Evolutionary conservation across 148 eudicot genomes (phyloP).

Genomic region (Bassia scoparia): DNA sequence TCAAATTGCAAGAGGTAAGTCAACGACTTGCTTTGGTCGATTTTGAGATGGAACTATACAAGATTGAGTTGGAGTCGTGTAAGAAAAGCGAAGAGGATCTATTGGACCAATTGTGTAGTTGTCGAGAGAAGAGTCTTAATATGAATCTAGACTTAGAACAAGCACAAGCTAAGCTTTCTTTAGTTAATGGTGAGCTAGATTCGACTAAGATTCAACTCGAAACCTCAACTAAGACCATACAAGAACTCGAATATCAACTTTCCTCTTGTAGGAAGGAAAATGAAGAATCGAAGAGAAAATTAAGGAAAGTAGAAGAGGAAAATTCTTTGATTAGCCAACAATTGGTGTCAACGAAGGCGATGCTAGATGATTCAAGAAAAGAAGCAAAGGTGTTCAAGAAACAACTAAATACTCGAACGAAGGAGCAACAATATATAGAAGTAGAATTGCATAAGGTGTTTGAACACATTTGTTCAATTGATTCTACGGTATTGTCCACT

Average conservation of each 20-base stretch:
- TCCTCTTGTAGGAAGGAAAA: slow-evolving; percentile 8
- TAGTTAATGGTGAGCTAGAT: slow-evolving; percentile 2
- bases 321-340: background rate
- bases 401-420: background rate
- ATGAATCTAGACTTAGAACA: background rate
- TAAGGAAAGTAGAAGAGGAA: background rate
- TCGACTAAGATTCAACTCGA: background rate
- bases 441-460: background rate
- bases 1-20: slow-evolving; percentile 16
- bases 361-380: background rate
- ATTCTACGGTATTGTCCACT: background rate
- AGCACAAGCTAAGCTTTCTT: slow-evolving; percentile 4
- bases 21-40: slow-evolving; percentile 22
- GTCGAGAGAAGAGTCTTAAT: background rate
- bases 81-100: slow-evolving; percentile 23
- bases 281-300: background rate
- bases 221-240: background rate
- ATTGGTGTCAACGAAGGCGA: background rate
- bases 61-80: slow-evolving; percentile 27
- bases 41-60: slow-evolving; percentile 24
- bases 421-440: background rate
- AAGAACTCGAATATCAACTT: slow-evolving; percentile 11
- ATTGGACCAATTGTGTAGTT: slow-evolving; percentile 18
- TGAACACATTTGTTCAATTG: background rate
- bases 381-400: background rate